Evolutionary conservation across 805 yeast genomes (phyloP).

Genomic region (Cyberlindnera saturnus): DNA sequence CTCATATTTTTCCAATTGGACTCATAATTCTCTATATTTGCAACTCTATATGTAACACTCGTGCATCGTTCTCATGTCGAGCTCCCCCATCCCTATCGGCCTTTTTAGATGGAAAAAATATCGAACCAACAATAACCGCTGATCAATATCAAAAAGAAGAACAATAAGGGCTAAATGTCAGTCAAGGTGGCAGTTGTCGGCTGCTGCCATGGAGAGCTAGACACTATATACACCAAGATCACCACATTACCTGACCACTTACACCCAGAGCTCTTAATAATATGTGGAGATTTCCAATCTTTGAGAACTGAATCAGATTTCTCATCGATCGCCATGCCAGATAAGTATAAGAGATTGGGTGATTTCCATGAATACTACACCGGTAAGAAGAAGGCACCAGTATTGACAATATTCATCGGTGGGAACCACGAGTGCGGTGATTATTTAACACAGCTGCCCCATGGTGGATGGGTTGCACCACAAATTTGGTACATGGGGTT

Average conservation of each 20-base stretch:
- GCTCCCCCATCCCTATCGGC: too few species aligned
- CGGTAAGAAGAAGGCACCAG: constrained; percentile 60
- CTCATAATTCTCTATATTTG: too few species aligned
- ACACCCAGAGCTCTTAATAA: constrained; percentile 54
- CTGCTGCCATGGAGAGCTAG: constrained; percentile 81
- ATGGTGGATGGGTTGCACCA: constrained; percentile 93
- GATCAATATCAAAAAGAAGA: too few species aligned
- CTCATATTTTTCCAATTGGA: too few species aligned
- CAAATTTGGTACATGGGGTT: constrained; percentile 82
- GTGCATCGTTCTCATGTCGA: too few species aligned
- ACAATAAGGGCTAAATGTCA: not conserved
- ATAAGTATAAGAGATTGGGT: constrained; percentile 67
- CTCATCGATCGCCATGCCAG: constrained; percentile 68
- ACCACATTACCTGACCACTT: constrained; percentile 11
- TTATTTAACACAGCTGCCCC: constrained; percentile 61
- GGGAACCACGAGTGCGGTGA: constrained; percentile 94
- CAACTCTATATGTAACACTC: too few species aligned
- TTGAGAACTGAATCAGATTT: constrained; percentile 60
- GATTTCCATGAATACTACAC: constrained; percentile 72
- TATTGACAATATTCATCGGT: constrained; percentile 78
- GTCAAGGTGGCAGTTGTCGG: constrained; percentile 70
- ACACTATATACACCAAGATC: constrained; percentile 44
- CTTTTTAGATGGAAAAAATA: too few species aligned
- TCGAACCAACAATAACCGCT: too few species aligned
- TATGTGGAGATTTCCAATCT: constrained; percentile 93